Base-by-base conservation (phyloP, 139 green algal genomes). In the Volvox africanus region DNA sequence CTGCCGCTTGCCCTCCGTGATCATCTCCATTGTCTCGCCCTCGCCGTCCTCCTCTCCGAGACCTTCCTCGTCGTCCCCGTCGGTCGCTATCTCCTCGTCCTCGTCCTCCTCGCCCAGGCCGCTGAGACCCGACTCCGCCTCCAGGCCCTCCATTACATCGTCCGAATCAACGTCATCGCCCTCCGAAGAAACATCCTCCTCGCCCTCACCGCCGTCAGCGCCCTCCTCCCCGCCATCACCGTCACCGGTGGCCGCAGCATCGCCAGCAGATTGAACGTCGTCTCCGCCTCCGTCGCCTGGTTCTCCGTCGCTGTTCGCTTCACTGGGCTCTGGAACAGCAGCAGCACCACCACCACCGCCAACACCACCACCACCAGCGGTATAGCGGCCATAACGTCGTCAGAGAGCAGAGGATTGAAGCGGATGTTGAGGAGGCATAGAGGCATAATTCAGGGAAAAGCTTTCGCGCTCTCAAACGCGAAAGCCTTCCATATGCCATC, bases 191-290 rank as follows among this genome's bases (percentile, higher is more conserved):
- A 16, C 76, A 37, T 86, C 76, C 14, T 91, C 87, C 32, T 77
- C 62, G 12, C 28, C 26, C 0, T 9, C 82, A 33, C 81, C 83
- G 19, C n/a, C 36, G 18, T 36, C 82, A 61, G 16, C 96, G 26
- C 77, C 84, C 26, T 91, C 84, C 65, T 94, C 89, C 44, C 91
- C 93, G 0, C 77, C 79, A 11, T 78, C 93, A 14, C 92, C 87
- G 9, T 14, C 73, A 19, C 94, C 76, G n/a, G n/a, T n/a, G n/a
- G 13, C 78, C 1, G 78, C 78, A 32, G 78, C 36, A 19, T 33
- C 78, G 78, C 13, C 76, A 67, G 32, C 37, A 55, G 44, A 55
- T 55, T 55, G 5, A 28, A 61, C 75, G 30, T 55, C 37, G 78
- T 18, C 78, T 37, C 1, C 36, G 36, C 78, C 78, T 22, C 24